phyloP scores from a whole-genome alignment of 345 rosid genomes.

The Trapa bicornis region DNA sequence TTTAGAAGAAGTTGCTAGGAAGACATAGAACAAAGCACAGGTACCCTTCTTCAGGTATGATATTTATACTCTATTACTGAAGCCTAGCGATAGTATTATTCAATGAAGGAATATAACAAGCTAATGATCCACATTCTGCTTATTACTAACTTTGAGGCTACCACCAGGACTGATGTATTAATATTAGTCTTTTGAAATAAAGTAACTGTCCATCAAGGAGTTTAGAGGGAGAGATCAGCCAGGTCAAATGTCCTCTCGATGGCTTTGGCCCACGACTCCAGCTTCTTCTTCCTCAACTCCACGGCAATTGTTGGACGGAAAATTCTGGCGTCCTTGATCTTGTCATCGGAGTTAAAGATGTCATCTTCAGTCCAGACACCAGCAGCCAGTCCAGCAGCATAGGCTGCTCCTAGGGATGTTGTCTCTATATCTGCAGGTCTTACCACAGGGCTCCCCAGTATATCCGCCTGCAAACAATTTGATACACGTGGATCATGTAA shows the following conservation, averaged over 20 bases:
- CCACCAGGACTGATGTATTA: neutral
- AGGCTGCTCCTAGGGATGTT: conserved; percentile 91
- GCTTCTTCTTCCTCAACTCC: conserved; percentile 52
- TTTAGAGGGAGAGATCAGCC: conserved; percentile 59
- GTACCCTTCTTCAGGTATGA: no score
- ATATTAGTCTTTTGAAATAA: neutral
- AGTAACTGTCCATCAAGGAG: neutral
- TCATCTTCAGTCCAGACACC: conserved; percentile 75
- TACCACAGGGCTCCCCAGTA: conserved; percentile 81
- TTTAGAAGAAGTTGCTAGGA: no score
- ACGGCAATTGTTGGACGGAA: conserved; percentile 46
- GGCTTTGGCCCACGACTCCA: conserved; percentile 80
- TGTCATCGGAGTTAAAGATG: conserved; percentile 42
- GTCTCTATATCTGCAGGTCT: conserved; percentile 87
- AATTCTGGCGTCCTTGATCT: conserved; percentile 23
- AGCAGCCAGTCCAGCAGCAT: conserved; percentile 88
- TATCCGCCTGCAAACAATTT: conserved; percentile 47
- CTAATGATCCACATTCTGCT: neutral
- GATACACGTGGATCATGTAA: neutral
- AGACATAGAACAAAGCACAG: no score
- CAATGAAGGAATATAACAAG: neutral
- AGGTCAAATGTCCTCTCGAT: conserved; percentile 59
- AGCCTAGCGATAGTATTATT: neutral
- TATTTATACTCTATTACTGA: no score
- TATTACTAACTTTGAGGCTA: neutral